Base-by-base conservation (phyloP, 139 green algal species). In the Chlamydomonas urium region DNA sequence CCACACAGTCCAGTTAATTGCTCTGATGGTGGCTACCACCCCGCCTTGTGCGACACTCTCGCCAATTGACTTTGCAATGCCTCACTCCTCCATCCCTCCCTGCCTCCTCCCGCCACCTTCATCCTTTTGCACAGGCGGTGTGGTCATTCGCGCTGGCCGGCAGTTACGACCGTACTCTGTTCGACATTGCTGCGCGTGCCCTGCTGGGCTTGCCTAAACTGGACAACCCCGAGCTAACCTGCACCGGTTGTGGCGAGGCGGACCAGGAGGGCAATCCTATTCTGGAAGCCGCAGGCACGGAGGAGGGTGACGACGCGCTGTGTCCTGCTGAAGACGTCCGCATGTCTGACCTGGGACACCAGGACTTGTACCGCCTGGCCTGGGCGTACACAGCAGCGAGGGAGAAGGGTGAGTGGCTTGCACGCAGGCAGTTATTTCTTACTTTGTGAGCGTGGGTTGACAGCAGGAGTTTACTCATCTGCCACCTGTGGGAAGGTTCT, bases 291-390 rank as follows among this genome's bases (percentile, higher is more conserved):
- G 17, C 53, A 26, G 21, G 53, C 26, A 63, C 53, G 6, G 53
- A 14, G 24, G 10, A 63, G 6, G 53, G 29, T 26, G 8, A 8
- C 42, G 10, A 8, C 10, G 10, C 42, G 8, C 42, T 50, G 42
- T 50, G 10, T 50, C 10, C 42, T 50, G 14, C 42, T 50, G 42
- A 24, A 8, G 53, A 63, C 6, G 53, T 63, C 17, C 14, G 17
- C 24, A 34, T 63, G 10, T 14, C 21, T 63, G 24, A 33, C 26
- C 10, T 63, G 53, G 6, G 29, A 32, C 53, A 14, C 6, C 17
- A 63, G 53, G 53, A 63, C 6, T 21, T 63, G 53, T 63, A 63
- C 53, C 53, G 53, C 53, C 53, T 63, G 26, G 53, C 53, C n/a
- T 63, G 53, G 53, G 53, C 53, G 10, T 63, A 36, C 26, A 63